Percentiles rank a stretch among this genome's conserved stretches.
phyloP scores from a whole-genome alignment of 1,284 basidiomycete species.

The Ganoderma sp. region DNA sequence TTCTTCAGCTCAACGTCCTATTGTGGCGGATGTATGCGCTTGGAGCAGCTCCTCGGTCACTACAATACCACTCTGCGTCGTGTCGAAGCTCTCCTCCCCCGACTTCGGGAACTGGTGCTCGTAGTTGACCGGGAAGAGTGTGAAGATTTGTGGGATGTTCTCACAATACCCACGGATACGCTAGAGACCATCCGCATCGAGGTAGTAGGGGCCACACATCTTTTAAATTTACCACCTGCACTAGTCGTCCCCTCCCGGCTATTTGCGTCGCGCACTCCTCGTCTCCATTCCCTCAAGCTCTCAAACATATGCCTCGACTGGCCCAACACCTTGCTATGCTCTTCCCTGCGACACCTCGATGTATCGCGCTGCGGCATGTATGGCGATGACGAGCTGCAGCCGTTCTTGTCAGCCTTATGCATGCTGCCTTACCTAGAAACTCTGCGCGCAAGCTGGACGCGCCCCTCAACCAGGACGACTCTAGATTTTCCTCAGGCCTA shows the following conservation, averaged over 20 bases:
- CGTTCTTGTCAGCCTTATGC: background rate
- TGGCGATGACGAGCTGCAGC: background rate
- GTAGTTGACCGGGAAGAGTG: slow-evolving; percentile 11
- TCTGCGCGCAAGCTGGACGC: background rate
- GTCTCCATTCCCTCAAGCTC: slow-evolving; percentile 4
- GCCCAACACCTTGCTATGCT: slow-evolving; percentile 8
- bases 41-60: slow-evolving; percentile 1
- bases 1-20: slow-evolving; percentile 7
- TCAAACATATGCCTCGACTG: background rate
- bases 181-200: slow-evolving; percentile 8
- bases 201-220: background rate
- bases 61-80: background rate
- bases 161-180: background rate
- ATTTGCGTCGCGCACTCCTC: slow-evolving; percentile 1
- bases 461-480: background rate
- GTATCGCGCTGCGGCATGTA: slow-evolving; percentile 6
- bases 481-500: background rate
- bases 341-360: slow-evolving; percentile 12
- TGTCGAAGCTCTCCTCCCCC: slow-evolving; percentile 2
- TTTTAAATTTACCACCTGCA: background rate
- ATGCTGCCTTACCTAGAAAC: slow-evolving; percentile 6
- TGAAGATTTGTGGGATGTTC: slow-evolving; percentile 9
- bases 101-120: slow-evolving; percentile 1
- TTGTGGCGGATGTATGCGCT: slow-evolving; percentile 7
- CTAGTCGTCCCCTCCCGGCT: background rate